These are phyloP conservation scores for Tirmania nivea DNA, from an alignment of 495 filamentous ascomycete species.

Conservation along the genomic window DNA sequence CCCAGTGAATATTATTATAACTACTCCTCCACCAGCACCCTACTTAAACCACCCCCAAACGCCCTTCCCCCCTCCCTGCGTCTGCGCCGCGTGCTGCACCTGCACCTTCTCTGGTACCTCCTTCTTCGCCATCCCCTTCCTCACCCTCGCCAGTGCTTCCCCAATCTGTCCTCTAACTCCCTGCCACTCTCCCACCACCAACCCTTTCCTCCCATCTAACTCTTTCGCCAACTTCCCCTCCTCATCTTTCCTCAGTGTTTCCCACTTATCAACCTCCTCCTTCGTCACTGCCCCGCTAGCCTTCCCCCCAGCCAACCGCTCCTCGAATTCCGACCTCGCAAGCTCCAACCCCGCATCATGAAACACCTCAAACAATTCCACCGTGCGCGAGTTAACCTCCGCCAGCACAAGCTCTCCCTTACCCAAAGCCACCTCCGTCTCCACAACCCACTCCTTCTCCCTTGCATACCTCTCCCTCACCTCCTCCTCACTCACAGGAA, in stretches of 20 bases:
- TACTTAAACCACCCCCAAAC: neutral
- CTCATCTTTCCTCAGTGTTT: neutral
- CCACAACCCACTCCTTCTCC: conserved; percentile 3
- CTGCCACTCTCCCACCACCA: conserved; percentile 14
- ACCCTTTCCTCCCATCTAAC: conserved; percentile 13
- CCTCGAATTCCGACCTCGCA: conserved; percentile 11
- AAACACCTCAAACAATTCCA: conserved; percentile 18
- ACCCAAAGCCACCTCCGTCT: conserved; percentile 11
- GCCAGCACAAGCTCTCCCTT: conserved; percentile 10
- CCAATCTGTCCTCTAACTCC: conserved; percentile 4
- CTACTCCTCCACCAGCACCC: neutral
- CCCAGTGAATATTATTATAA: neutral
- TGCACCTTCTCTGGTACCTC: neutral
- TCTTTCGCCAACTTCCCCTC: conserved; percentile 16
- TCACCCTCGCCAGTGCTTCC: conserved; percentile 5
- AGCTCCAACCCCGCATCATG: conserved; percentile 18
- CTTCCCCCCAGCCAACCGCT: conserved; percentile 1
- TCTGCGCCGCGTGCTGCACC: neutral
- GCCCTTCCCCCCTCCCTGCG: neutral
- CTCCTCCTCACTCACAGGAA: conserved; percentile 3
- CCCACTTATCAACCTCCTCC: conserved; percentile 7
- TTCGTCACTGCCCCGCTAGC: conserved; percentile 7
- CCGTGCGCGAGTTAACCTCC: neutral
- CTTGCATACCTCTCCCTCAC: conserved; percentile 1
- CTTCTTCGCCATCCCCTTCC: neutral